Conservation (phyloP, 2,329 filamentous ascomycete species). For the Colletotrichum spaethianum region DNA sequence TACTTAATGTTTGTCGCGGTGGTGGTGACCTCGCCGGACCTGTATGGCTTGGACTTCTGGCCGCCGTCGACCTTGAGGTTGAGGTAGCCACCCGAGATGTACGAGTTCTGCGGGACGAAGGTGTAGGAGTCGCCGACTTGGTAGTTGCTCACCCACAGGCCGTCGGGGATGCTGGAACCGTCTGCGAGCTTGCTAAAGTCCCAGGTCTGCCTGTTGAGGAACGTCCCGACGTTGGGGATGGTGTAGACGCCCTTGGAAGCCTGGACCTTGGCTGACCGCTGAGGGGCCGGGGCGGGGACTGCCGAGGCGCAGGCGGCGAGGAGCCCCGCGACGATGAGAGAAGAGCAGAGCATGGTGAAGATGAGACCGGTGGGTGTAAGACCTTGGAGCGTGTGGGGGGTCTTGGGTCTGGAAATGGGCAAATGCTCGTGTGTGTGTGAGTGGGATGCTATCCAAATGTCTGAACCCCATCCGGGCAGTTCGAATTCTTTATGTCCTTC, state of each 20-base stretch:
- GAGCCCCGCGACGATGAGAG: slow-evolving; percentile 12
- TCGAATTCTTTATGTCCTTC: not conserved
- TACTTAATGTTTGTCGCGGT: slow-evolving; percentile 47
- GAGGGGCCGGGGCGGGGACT: not conserved
- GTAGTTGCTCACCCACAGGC: slow-evolving; percentile 45
- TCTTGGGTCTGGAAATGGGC: not conserved
- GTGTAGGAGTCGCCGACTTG: slow-evolving; percentile 32
- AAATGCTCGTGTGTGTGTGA: not conserved
- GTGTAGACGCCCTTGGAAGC: slow-evolving; percentile 7
- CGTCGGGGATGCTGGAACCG: slow-evolving; percentile 40
- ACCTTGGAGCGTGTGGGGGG: not conserved
- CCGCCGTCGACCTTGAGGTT: slow-evolving; percentile 47
- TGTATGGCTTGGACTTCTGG: slow-evolving; percentile 46
- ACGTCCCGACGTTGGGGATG: not conserved
- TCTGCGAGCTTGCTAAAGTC: slow-evolving; percentile 21
- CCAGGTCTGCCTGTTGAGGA: slow-evolving; percentile 19
- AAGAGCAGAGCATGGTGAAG: not conserved
- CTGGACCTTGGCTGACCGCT: slow-evolving; percentile 15
- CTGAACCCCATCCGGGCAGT: not conserved
- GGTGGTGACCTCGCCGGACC: slow-evolving; percentile 46
- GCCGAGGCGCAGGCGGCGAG: slow-evolving; percentile 13
- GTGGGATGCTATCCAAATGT: not conserved
- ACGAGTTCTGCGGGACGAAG: slow-evolving; percentile 40
- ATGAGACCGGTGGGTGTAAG: not conserved
- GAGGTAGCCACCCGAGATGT: slow-evolving; percentile 47